A percentile compares a stretch with the other conserved stretches of the same genome.
phyloP scores from a whole-genome alignment of 441 rosid genomes.

The Gossypium laxum region DNA sequence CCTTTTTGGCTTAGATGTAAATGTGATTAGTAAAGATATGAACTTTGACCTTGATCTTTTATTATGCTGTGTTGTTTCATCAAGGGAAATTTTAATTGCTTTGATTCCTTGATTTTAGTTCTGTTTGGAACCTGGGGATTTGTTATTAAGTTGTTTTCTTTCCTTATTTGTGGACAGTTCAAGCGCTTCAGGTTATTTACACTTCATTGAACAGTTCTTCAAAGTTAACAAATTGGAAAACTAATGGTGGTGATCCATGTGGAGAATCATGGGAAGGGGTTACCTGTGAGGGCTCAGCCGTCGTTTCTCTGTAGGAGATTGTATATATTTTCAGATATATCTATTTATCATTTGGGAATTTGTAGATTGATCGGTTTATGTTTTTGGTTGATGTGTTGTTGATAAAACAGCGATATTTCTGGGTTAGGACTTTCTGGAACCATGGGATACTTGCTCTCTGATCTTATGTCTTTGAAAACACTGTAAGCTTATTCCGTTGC shows the following conservation, averaged over 20 bases:
- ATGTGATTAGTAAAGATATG: conserved; percentile 12
- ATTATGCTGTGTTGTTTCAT: conserved; percentile 21
- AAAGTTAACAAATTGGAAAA: conserved; percentile 78
- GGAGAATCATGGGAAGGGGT: conserved; percentile 89
- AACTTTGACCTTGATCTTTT: conserved; percentile 19
- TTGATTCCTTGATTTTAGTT: not conserved
- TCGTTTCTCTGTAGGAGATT: conserved; percentile 65
- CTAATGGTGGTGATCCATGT: conserved; percentile 77
- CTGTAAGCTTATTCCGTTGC: conserved; percentile 35
- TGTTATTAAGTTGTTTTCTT: conserved; percentile 10
- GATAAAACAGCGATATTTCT: conserved; percentile 54
- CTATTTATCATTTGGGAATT: not conserved
- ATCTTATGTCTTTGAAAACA: conserved; percentile 56
- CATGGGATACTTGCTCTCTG: conserved; percentile 77
- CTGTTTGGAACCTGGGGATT: conserved; percentile 1
- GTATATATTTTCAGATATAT: not conserved
- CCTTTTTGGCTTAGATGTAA: conserved; percentile 12
- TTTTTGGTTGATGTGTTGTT: conserved; percentile 10
- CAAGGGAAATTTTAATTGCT: not conserved
- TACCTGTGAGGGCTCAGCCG: conserved; percentile 72
- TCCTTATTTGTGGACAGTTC: conserved; percentile 39
- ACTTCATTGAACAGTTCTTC: conserved; percentile 67
- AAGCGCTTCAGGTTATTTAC: conserved; percentile 75
- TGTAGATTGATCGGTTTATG: conserved; percentile 11
- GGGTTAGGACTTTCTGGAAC: conserved; percentile 70